Evolutionary conservation across 208 protist genomes (phyloP).

Genomic region (Angomonas ambiguus): DNA sequence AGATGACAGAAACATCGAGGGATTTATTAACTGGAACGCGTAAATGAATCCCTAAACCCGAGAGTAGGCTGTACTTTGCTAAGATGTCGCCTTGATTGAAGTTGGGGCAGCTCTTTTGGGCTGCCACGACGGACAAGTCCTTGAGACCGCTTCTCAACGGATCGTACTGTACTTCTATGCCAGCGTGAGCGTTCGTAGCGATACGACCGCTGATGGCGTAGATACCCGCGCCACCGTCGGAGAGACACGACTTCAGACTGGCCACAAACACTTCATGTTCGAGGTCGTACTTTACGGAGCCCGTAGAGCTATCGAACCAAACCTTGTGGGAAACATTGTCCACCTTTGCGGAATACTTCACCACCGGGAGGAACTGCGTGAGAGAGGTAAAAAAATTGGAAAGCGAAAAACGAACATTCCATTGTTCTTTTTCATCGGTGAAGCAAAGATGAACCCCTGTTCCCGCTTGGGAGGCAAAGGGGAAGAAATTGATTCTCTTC

Average conservation of each 20-base stretch:
- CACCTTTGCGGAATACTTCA: slow-evolving; percentile 15
- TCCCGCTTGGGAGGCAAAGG: slow-evolving; percentile 31
- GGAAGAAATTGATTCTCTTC: slow-evolving; percentile 28
- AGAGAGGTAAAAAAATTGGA: slow-evolving; percentile 21
- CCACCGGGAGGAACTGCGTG: slow-evolving; percentile 31
- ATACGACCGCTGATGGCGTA: slow-evolving; percentile 45
- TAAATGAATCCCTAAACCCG: slow-evolving; percentile 40
- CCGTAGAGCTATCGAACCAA: slow-evolving; percentile 14
- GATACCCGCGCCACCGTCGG: slow-evolving; percentile 28
- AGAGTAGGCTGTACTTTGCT: slow-evolving; percentile 38
- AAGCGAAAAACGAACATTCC: slow-evolving; percentile 17
- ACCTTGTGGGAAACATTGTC: slow-evolving; percentile 9
- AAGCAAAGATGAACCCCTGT: slow-evolving; percentile 40
- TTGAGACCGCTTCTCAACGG: slow-evolving; percentile 58
- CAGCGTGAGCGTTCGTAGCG: slow-evolving; percentile 21
- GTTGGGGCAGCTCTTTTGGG: slow-evolving; percentile 30
- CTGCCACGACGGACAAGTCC: slow-evolving; percentile 34
- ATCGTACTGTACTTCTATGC: slow-evolving; percentile 42
- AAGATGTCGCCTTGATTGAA: slow-evolving; percentile 52
- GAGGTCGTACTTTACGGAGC: slow-evolving; percentile 25
- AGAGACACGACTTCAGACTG: slow-evolving; percentile 16
- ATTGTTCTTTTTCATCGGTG: slow-evolving; percentile 12
- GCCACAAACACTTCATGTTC: slow-evolving; percentile 33
- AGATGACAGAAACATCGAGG: slow-evolving; percentile 43
- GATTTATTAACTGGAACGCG: slow-evolving; percentile 45